Evolutionary conservation across 768 basidiomycete species (phyloP), one percentile per base, ranked within the genome.

Genomic region (Trametopsis cervina): DNA sequence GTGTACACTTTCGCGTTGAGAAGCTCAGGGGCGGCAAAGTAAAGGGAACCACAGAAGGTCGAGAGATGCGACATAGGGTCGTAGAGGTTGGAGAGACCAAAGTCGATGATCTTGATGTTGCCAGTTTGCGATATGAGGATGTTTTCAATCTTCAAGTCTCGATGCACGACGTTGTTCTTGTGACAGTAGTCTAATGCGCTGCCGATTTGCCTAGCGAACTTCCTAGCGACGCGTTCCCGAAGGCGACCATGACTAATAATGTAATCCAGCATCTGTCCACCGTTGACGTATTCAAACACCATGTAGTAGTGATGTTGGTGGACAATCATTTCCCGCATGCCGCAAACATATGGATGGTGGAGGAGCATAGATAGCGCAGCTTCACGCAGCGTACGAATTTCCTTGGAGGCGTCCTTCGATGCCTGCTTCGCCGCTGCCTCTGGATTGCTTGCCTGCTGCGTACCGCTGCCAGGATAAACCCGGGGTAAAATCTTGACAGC

Each of bases 91-190:
- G 95, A 97, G 6, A 99, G 76, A 41, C 96, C 96, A 67, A 98
- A 99, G 68, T 99, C 95, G 65, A 98, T 99, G 53, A 98, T 97
- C 76, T 98, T 99, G 75, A 98, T 98, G 69, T 97, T 98, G 10
- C 96, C 96, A 0, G 89, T 89, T 55, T 96, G 92, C 1, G 92
- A 96, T 56, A 99, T 98, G 62, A 99, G 85, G 59, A 99, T 99
- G 70, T 97, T 98, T 69, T 99, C 95, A 62, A 99, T 99, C 74
- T 99, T 99, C 56, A 99, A 85, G 71, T 99, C 85, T 80, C 96
- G 88, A 66, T 99, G 96, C 10, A 98, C 95, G 60, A 98, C 94
- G 57, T 83, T 96, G 66, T 98, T 99, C 60, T 83, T 80, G 69
- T 99, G 96, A 63, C 93, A 95, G 66, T 99, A 98, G 63, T 95